phyloP scores from a whole-genome alignment of 2,329 filamentous ascomycete species.

The Fusarium palustre region DNA sequence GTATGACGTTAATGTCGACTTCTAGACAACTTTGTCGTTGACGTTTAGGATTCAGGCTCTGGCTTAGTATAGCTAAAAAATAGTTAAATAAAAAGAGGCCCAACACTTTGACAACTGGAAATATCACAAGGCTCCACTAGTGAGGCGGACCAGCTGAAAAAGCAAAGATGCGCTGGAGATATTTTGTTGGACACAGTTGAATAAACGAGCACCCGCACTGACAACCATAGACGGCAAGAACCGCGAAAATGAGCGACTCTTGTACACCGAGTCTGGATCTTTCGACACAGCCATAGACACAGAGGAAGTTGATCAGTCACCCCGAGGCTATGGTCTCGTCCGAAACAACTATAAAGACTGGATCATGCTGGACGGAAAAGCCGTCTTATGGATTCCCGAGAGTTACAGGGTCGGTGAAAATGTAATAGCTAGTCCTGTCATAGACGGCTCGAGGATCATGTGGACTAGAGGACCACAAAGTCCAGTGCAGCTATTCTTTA shows the following conservation, averaged over 20 bases:
- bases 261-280: not conserved
- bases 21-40: no score
- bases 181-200: not conserved
- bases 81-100: no score
- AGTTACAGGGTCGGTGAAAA: no score
- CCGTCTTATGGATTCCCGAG: not conserved
- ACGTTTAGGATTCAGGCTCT: no score
- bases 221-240: not conserved
- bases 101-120: not conserved
- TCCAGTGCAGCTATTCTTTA: not conserved
- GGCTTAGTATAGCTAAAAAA: no score
- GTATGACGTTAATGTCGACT: no score
- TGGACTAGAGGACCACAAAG: not conserved
- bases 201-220: not conserved
- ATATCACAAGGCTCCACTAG: rapidly evolving
- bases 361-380: not conserved
- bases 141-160: not conserved
- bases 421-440: not conserved
- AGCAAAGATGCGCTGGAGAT: not conserved
- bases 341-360: not conserved
- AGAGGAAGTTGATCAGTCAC: no score
- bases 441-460: not conserved
- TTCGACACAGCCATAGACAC: not conserved
- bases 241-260: not conserved
- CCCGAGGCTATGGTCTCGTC: not conserved